Evolutionary conservation across 1,284 basidiomycete genomes (phyloP), one percentile per base, ranked within the genome.

Genomic region (Irpex rosettiformis): DNA sequence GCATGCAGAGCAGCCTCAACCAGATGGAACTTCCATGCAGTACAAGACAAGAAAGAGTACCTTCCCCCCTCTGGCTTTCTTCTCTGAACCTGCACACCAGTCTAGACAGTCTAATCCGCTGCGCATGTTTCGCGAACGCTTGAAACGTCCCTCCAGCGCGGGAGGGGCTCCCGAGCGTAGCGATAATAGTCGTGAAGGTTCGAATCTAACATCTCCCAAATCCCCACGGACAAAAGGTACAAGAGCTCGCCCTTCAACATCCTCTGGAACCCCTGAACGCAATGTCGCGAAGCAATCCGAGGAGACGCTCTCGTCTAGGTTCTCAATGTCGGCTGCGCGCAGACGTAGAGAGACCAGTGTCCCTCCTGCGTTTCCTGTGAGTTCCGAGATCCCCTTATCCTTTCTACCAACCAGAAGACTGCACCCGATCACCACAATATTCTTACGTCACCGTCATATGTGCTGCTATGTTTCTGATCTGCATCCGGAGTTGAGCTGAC

Each of bases 191-290:
- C 30, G 24, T n/a, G 27, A 55, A 43, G 18, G 25, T 13, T 25
- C 54, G n/a, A 18, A 13, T 54, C 24, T 7, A 43, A 21, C 22
- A 11, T 28, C 47, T 55, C 58, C 11, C 43, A 48, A 47, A 16
- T 28, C 45, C 58, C 52, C 55, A 29, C 48, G 25, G 40, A 54
- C 52, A 28, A 43, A 55, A 52, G 47, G 47, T 40, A 40, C 49
- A 21, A 47, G 40, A 29, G 42, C 61, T 29, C 61, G 60, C 5
- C 63, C 66, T 6, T 61, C 55, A 11, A 56, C 62, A 4, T 65
- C 64, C 8, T 59, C 63, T 28, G 60, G 63, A 22, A 51, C 56
- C 4, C 52, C 57, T n/a, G 49, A 30, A 40, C 28, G 24, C 22
- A 24, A 40, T 21, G 22, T 55, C 18, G 56, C 37, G 22, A 51